Evolutionary conservation across 2,329 filamentous ascomycete genomes (phyloP).

Genomic region (Penicillium sp.): DNA sequence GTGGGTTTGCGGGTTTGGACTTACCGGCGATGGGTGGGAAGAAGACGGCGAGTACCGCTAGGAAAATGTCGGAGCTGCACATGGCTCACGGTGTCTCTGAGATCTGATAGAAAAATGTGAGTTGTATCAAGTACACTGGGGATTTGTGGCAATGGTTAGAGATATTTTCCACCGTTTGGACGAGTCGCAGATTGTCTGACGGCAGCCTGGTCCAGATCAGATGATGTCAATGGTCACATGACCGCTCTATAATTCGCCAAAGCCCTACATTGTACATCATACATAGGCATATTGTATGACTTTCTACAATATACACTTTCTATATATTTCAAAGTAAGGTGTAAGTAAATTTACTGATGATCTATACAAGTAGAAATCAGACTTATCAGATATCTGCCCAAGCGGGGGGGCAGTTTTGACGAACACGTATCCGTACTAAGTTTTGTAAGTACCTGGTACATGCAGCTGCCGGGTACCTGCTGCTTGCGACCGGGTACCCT

Average conservation of each 20-base stretch:
- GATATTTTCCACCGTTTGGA: background rate
- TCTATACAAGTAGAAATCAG: background rate
- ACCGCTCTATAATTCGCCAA: background rate
- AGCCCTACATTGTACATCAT: background rate
- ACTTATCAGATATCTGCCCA: constrained; percentile 1
- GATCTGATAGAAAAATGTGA: constrained; percentile 6
- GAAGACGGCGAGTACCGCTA: constrained; percentile 60
- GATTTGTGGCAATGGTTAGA: background rate
- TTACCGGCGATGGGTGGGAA: constrained; percentile 60
- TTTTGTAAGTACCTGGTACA: constrained; percentile 5
- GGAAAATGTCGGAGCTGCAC: constrained; percentile 62
- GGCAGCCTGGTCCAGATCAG: constrained; percentile 17
- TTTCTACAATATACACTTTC: background rate
- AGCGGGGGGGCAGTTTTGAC: background rate
- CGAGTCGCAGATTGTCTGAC: constrained; percentile 3
- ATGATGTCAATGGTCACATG: constrained; percentile 20
- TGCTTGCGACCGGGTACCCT: background rate
- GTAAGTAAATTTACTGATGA: background rate
- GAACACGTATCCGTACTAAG: background rate
- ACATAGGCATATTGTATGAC: background rate
- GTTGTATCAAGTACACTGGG: background rate
- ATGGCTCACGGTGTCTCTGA: constrained; percentile 37
- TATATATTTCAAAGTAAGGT: background rate
- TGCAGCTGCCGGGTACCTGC: background rate
- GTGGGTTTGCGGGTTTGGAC: constrained; percentile 22